phyloP scores from a whole-genome alignment of 345 rosid genomes.

The Luvunga scandens region DNA sequence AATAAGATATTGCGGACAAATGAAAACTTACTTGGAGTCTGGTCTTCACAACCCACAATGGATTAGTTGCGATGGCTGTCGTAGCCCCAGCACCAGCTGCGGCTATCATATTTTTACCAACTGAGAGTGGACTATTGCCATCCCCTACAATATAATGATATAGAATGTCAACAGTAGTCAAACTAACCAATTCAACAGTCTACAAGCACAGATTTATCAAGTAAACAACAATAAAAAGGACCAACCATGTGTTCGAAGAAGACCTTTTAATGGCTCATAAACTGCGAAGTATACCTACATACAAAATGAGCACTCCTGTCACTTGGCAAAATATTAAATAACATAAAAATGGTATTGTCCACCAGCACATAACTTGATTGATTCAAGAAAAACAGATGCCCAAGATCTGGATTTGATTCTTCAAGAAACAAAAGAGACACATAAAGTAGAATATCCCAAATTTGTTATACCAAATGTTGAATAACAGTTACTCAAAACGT shows the following conservation, averaged over 20 bases:
- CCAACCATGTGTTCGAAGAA: constrained; percentile 73
- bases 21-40: constrained; percentile 70
- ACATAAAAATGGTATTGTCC: constrained; percentile 9
- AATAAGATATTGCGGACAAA: background rate
- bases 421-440: background rate
- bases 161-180: constrained; percentile 10
- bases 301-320: constrained; percentile 26
- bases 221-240: constrained; percentile 18
- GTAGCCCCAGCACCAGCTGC: constrained; percentile 98
- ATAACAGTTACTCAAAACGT: background rate
- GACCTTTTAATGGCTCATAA: constrained; percentile 68
- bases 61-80: constrained; percentile 81
- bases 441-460: background rate
- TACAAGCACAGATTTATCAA: background rate
- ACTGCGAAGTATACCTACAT: constrained; percentile 86
- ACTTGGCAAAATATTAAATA: constrained; percentile 16
- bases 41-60: constrained; percentile 99
- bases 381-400: background rate
- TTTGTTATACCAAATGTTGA: background rate
- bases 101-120: constrained; percentile 80
- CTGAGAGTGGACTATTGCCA: constrained; percentile 41
- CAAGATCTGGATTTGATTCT: background rate
- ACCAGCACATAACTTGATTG: background rate
- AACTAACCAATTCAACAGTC: background rate
- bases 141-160: constrained; percentile 38